These are phyloP conservation scores for Saccharomycopsis oosterbeekiorum DNA, from an alignment of 805 yeast genomes.

Conservation along the genomic window DNA sequence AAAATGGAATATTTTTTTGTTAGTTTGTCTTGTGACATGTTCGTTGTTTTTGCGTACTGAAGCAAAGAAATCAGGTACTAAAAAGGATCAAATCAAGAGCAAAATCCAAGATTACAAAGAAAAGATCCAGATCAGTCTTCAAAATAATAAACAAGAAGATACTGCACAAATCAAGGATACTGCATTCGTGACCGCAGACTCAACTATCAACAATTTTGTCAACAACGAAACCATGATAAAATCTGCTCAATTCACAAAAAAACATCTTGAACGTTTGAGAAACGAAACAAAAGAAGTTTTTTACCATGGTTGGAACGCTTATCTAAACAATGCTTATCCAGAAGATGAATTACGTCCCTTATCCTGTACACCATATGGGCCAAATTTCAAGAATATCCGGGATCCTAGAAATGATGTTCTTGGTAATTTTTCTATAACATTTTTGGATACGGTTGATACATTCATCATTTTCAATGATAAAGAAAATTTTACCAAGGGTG, in stretches of 20 bases:
- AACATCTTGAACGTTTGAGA: conserved; percentile 26
- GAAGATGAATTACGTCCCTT: conserved; percentile 74
- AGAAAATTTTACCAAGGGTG: conserved; percentile 39
- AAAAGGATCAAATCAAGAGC: not conserved
- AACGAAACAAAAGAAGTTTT: conserved; percentile 49
- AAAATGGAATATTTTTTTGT: not conserved
- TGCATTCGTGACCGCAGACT: not conserved
- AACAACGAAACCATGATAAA: not conserved
- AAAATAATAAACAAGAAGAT: not conserved
- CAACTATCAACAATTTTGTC: not conserved
- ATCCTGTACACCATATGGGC: conserved; percentile 56
- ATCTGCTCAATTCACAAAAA: conserved; percentile 20
- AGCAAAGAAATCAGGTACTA: not conserved
- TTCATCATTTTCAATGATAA: conserved; percentile 62
- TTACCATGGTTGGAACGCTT: conserved; percentile 65
- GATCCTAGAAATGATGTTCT: conserved; percentile 71
- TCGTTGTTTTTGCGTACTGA: not conserved
- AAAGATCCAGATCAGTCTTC: not conserved
- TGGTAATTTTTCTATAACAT: conserved; percentile 74
- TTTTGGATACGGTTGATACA: conserved; percentile 73
- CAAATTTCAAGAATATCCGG: conserved; percentile 43
- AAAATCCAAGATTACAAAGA: not conserved
- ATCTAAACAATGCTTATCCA: conserved; percentile 65
- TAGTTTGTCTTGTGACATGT: not conserved
- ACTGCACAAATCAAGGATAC: not conserved